Evolutionary conservation across 2,329 filamentous ascomycete species (phyloP).

Genomic region (Onygenales sp.): DNA sequence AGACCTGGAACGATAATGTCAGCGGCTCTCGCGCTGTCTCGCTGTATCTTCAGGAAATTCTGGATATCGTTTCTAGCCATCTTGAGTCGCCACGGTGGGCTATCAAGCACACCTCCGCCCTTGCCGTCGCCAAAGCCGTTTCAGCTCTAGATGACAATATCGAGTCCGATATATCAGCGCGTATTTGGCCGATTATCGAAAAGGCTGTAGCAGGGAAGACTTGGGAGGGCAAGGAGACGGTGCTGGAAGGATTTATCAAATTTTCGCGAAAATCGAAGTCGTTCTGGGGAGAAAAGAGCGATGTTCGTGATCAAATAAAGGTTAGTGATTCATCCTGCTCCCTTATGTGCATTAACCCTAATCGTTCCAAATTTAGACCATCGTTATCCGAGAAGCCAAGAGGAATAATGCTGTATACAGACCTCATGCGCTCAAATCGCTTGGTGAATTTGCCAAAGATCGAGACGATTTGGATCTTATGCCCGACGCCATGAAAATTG

Average conservation of each 20-base stretch:
- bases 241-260: slow-evolving; percentile 68
- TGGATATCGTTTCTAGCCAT: slow-evolving; percentile 54
- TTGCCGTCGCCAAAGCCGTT: slow-evolving; percentile 67
- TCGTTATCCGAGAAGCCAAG: slow-evolving; percentile 78
- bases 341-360: slow-evolving; percentile 6
- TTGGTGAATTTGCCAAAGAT: slow-evolving; percentile 63
- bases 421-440: slow-evolving; percentile 59
- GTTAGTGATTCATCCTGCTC: slow-evolving; percentile 32
- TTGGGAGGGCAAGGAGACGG: slow-evolving; percentile 81
- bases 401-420: slow-evolving; percentile 81
- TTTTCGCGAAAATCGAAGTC: slow-evolving; percentile 59
- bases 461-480: slow-evolving; percentile 63
- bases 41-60: slow-evolving; percentile 77
- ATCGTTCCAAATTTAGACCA: slow-evolving; percentile 36
- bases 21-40: slow-evolving; percentile 73
- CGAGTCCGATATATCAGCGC: slow-evolving; percentile 48
- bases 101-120: slow-evolving; percentile 78
- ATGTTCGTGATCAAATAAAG: slow-evolving; percentile 59
- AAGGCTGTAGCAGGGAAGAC: slow-evolving; percentile 79
- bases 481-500: slow-evolving; percentile 55
- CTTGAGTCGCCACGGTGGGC: slow-evolving; percentile 79
- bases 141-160: slow-evolving; percentile 51
- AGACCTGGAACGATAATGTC: slow-evolving; percentile 85
- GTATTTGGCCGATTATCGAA: slow-evolving; percentile 75
- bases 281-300: slow-evolving; percentile 48